Evolutionary conservation across 371 early-diverging fungal species (phyloP).

Genomic region (Lichtheimia ornata): DNA sequence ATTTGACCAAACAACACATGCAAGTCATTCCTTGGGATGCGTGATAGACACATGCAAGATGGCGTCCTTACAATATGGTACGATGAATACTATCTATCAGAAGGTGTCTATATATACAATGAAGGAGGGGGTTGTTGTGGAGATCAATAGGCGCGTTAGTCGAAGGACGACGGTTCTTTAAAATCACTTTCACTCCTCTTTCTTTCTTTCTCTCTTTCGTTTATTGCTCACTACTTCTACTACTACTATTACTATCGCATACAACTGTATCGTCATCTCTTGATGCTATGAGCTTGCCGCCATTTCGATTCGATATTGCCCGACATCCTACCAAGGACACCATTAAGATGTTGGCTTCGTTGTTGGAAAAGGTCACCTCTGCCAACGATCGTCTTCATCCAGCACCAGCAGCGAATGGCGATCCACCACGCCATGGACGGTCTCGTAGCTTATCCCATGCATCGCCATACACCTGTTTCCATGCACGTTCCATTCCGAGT

Average conservation of each 20-base stretch:
- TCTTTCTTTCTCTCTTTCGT: not conserved
- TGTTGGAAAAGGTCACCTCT: constrained; percentile 58
- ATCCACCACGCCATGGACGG: constrained; percentile 23
- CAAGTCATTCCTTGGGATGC: no score
- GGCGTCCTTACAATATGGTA: no score
- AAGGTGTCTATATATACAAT: no score
- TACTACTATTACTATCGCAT: no score
- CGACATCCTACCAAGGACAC: constrained; percentile 65
- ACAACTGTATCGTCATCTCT: constrained; percentile 6
- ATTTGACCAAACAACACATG: no score
- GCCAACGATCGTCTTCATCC: constrained; percentile 49
- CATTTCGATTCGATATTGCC: constrained; percentile 51
- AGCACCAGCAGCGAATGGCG: constrained; percentile 25
- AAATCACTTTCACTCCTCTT: not conserved
- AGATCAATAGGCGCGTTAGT: no score
- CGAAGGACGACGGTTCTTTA: not conserved
- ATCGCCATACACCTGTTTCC: constrained; percentile 67
- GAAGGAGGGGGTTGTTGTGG: no score
- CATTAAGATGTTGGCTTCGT: constrained; percentile 62
- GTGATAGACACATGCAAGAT: no score
- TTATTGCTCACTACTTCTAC: not conserved
- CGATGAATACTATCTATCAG: no score
- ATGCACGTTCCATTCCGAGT: constrained; percentile 86
- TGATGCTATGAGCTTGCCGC: constrained; percentile 6
- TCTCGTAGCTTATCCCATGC: constrained; percentile 20